Base-by-base conservation (phyloP, 1,139 yeast species). In the Suhomyces maxii region DNA sequence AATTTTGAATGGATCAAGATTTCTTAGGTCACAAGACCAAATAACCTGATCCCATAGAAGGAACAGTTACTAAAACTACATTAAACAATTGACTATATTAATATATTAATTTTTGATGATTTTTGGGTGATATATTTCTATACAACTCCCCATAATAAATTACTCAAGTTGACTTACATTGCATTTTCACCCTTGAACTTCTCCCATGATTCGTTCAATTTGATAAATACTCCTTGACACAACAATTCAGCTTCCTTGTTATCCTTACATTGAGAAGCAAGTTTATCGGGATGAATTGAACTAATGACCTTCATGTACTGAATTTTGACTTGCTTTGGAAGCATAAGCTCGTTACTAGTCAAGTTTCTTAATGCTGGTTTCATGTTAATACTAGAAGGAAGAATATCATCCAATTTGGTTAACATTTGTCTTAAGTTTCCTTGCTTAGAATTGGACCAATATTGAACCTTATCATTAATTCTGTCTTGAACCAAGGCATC, bases 231-330 rank as follows among this genome's bases (percentile, higher is more conserved):
- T 8, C 84, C 83, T 57, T 90, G 93, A 31, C 98, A 95, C 43
- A 91, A 73, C 85, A 91, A 80, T 61, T 85, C 85, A 50, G 82
- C 81, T 56, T 89, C 93, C n/a, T 82, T 70, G 30, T 69, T 66
- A 8, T 83, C 67, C 32, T 74, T 71, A 26, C 57, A 53, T 41
- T 56, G 59, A 14, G 55, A 52, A 5, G 82, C 73, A 36, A 90
- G 70, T 64, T 95, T 95, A 64, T 95, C 99, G 0, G 99, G 99
- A 61, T 95, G 99, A 6, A 95, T 89, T 55, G 85, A 82, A 32
- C 96, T 84, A 37, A 90, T 95, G 1, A 97, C 98, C 64, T 89
- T 93, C 91, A 95, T 80, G 65, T 93, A 95, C 32, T 76, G 76
- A 39, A 91, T 71, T 63, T 93, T 91, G 38, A 91, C 98, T 61